A percentile compares a stretch with the other conserved stretches of the same genome.
Evolutionary conservation across 2,329 filamentous ascomycete species (phyloP).

Genomic region (Catunica adiposa): DNA sequence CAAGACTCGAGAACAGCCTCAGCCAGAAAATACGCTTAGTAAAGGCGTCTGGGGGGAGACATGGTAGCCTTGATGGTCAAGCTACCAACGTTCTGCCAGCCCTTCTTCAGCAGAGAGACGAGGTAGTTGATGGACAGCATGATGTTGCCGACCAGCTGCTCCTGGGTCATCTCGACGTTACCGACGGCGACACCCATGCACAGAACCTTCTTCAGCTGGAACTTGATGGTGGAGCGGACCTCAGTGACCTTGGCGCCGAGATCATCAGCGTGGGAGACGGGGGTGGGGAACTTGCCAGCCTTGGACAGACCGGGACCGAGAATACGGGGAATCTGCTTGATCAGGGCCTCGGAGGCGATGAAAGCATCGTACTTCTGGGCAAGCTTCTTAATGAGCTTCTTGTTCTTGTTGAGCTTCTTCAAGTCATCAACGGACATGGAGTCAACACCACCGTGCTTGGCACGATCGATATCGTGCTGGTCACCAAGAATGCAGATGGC

Average conservation of each 20-base stretch:
- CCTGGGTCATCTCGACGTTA: constrained; percentile 93
- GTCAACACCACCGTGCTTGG: constrained; percentile 96
- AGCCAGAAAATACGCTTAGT: constrained; percentile 41
- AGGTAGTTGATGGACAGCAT: constrained; percentile 99
- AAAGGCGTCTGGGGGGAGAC: constrained; percentile 95
- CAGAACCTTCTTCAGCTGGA: constrained; percentile 99
- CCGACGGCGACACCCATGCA: constrained; percentile 99
- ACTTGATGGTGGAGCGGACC: constrained; percentile 99
- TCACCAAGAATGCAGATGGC: constrained; percentile 57
- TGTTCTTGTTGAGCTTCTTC: constrained; percentile 99
- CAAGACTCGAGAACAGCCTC: constrained; percentile 1
- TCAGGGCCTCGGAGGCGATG: constrained; percentile 87
- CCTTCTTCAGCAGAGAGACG: constrained; percentile 98
- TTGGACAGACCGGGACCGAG: constrained; percentile 96
- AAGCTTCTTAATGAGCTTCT: constrained; percentile 99
- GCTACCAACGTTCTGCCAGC: constrained; percentile 99
- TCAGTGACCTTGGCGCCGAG: constrained; percentile 91
- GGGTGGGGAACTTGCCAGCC: constrained; percentile 98
- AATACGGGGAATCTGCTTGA: constrained; percentile 99
- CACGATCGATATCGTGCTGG: constrained; percentile 97
- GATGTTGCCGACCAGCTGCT: constrained; percentile 95
- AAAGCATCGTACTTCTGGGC: constrained; percentile 99
- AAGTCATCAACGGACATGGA: constrained; percentile 97
- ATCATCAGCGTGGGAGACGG: constrained; percentile 92
- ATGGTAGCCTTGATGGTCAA: constrained; percentile 99